phyloP scores from a whole-genome alignment of 1,284 basidiomycete genomes.

The Apiotrichum akiyoshidainum region DNA sequence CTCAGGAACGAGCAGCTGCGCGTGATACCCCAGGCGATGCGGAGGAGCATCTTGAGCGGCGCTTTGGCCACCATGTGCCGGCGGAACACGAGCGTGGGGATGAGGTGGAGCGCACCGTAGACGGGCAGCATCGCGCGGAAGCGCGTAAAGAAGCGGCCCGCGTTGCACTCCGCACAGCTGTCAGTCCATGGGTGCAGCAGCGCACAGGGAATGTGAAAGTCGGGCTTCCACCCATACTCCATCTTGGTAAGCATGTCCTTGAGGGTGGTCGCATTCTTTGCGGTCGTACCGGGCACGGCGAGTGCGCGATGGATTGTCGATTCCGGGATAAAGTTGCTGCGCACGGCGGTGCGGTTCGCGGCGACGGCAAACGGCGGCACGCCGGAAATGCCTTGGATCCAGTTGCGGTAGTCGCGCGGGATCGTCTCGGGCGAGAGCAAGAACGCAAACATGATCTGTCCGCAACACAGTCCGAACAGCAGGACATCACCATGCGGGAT shows the following conservation, averaged over 20 bases:
- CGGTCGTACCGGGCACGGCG: conserved; percentile 45
- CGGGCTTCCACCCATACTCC: conserved; percentile 25
- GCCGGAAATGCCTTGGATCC: conserved; percentile 67
- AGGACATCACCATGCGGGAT: conserved; percentile 83
- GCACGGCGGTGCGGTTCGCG: conserved; percentile 63
- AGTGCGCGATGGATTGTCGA: conserved; percentile 60
- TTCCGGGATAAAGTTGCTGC: conserved; percentile 60
- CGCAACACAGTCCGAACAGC: conserved; percentile 77
- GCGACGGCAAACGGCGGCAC: conserved; percentile 61
- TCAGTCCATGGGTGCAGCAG: conserved; percentile 78
- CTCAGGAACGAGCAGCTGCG: conserved; percentile 87
- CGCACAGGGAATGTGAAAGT: conserved; percentile 57
- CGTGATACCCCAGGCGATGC: conserved; percentile 68
- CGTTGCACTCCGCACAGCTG: conserved; percentile 64
- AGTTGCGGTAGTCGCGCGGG: conserved; percentile 68
- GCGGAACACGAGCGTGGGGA: conserved; percentile 78
- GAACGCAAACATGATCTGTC: conserved; percentile 85
- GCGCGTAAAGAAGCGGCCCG: conserved; percentile 74
- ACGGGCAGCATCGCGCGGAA: conserved; percentile 72
- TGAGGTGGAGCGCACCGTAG: conserved; percentile 86
- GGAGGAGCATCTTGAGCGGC: conserved; percentile 63
- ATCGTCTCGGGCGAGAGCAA: conserved; percentile 78
- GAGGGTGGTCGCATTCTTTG: conserved; percentile 29
- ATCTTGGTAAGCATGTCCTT: conserved; percentile 32
- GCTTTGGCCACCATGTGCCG: conserved; percentile 52